Percentiles rank a stretch among this genome's conserved stretches.
phyloP scores from a whole-genome alignment of 2,329 filamentous ascomycete species.

The Cladophialophora psammophila region DNA sequence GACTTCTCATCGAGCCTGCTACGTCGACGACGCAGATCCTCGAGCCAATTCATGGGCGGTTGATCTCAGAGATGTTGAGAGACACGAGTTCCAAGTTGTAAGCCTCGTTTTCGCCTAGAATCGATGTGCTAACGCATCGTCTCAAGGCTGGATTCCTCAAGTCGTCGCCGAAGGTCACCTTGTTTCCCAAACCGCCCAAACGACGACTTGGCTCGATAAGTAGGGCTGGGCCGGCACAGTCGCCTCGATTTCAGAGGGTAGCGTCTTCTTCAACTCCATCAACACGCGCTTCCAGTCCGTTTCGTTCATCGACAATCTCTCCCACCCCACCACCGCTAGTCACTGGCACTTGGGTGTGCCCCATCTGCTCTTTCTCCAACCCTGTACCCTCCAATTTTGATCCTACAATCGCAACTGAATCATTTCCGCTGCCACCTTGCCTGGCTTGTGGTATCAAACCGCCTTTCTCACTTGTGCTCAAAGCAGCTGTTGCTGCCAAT shows the following conservation, averaged over 20 bases:
- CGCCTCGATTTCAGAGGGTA: constrained; percentile 34
- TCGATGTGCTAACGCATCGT: constrained; percentile 33
- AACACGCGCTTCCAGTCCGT: constrained; percentile 44
- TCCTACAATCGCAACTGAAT: constrained; percentile 76
- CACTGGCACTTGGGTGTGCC: constrained; percentile 87
- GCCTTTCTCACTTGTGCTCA: constrained; percentile 79
- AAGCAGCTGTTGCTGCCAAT: constrained; percentile 81
- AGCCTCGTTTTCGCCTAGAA: constrained; percentile 6
- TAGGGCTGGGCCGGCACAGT: constrained; percentile 53
- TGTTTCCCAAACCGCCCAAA: constrained; percentile 82
- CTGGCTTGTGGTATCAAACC: constrained; percentile 94
- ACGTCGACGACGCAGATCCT: constrained; percentile 87
- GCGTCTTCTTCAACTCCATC: constrained; percentile 44
- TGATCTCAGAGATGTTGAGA: constrained; percentile 88
- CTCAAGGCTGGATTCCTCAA: constrained; percentile 85
- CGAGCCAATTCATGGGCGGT: constrained; percentile 83
- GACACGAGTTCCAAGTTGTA: constrained; percentile 83
- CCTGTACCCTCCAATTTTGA: constrained; percentile 94
- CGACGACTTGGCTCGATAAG: constrained; percentile 63
- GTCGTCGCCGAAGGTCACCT: constrained; percentile 90
- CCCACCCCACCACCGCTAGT: constrained; percentile 48
- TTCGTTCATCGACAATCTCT: constrained; percentile 46
- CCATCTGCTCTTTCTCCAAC: constrained; percentile 95
- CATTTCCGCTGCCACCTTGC: constrained; percentile 84
- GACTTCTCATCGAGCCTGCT: constrained; percentile 94